phyloP scores from a whole-genome alignment of 2,329 filamentous ascomycete genomes.

The Cytospora leucostoma region DNA sequence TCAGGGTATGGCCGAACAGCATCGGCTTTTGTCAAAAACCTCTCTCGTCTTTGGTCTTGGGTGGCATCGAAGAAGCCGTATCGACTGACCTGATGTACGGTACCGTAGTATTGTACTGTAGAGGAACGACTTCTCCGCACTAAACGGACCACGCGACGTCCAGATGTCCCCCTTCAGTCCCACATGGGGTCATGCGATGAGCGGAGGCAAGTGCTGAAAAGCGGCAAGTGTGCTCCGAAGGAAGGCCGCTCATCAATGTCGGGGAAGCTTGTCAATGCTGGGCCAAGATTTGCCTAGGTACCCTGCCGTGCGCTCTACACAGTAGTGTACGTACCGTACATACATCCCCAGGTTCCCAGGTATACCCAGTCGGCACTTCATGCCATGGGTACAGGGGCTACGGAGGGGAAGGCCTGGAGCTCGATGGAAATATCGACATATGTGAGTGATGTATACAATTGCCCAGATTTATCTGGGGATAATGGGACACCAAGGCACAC shows the following conservation, averaged over 20 bases:
- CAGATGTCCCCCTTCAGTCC: slow-evolving; percentile 19
- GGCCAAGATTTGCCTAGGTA: slow-evolving; percentile 14
- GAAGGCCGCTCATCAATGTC: not conserved
- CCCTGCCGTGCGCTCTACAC: not conserved
- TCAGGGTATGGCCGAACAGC: too few relatives aligned
- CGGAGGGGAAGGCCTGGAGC: too few relatives aligned
- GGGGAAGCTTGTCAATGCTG: slow-evolving; percentile 4
- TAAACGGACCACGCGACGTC: slow-evolving; percentile 20
- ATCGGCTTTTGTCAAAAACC: too few relatives aligned
- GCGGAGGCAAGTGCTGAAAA: slow-evolving; percentile 19
- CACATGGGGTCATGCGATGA: slow-evolving; percentile 24
- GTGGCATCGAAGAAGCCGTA: not conserved
- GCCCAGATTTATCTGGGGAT: too few relatives aligned
- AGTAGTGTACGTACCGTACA: not conserved
- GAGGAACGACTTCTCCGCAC: slow-evolving; percentile 19
- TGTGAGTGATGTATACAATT: too few relatives aligned
- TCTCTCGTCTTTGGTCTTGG: too few relatives aligned
- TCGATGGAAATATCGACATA: too few relatives aligned
- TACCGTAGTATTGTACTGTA: slow-evolving; percentile 1
- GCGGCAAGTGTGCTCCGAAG: slow-evolving; percentile 18
- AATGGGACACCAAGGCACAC: too few relatives aligned
- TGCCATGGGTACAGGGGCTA: too few relatives aligned
- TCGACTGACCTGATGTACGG: not conserved
- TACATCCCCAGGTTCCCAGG: too few relatives aligned
- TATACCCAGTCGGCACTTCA: too few relatives aligned